Conservation (phyloP, 2,329 filamentous ascomycete species). For the Ceratocystiopsis minuta region DNA sequence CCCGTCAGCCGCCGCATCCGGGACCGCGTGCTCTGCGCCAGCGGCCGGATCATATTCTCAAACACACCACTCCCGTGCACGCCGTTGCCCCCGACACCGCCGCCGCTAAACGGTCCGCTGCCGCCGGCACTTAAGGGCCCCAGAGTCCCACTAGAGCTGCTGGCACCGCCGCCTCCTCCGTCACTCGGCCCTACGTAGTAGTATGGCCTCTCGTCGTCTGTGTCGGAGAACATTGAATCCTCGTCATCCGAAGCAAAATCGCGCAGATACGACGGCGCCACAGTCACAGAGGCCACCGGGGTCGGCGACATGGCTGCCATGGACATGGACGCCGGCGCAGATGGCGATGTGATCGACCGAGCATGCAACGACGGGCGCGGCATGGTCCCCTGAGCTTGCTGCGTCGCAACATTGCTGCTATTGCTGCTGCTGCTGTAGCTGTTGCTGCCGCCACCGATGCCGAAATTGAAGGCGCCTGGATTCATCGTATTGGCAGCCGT, state of each 20-base stretch:
- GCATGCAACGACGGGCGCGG: conserved; percentile 53
- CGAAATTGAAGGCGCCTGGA: conserved; percentile 34
- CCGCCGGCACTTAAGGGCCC: no score
- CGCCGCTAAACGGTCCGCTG: background rate
- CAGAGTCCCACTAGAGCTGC: background rate
- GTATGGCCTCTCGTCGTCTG: conserved; percentile 35
- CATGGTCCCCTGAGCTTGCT: no score
- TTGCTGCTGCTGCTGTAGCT: background rate
- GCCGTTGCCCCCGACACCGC: background rate
- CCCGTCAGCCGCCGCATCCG: conserved; percentile 46
- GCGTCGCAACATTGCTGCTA: conserved; percentile 13
- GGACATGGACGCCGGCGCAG: conserved; percentile 22
- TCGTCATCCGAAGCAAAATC: conserved; percentile 66
- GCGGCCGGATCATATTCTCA: conserved; percentile 43
- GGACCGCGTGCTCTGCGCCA: conserved; percentile 36
- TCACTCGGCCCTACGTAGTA: background rate
- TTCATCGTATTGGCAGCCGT: conserved; percentile 36
- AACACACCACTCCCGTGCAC: conserved; percentile 19
- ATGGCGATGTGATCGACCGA: conserved; percentile 72
- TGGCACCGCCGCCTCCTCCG: background rate
- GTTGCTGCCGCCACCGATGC: background rate
- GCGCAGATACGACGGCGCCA: conserved; percentile 34
- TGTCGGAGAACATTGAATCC: conserved; percentile 65
- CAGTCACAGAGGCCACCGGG: conserved; percentile 56
- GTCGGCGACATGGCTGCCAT: background rate